Base-by-base conservation (phyloP, 805 yeast species). In the Yarrowia divulgata region DNA sequence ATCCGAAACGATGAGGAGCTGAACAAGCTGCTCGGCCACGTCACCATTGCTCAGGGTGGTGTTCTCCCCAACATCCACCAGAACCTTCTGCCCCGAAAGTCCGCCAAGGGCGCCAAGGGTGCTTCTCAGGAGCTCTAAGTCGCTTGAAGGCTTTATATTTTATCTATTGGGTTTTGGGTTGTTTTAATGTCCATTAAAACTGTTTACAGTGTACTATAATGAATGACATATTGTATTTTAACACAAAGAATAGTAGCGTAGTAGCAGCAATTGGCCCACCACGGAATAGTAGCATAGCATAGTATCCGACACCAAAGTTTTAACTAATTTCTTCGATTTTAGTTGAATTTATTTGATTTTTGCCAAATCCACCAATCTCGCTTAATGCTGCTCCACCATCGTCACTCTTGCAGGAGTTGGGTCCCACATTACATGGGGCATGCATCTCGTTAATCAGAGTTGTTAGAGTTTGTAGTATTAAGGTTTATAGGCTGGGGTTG, bases 1-100 rank as follows among this genome's bases (percentile, higher is more conserved):
- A 93, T 93, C 87, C 91, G 98, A 88, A 94, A 93, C 81, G 98
- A 94, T 87, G 98, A 94, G 85, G 98, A 94, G 84, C 88, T 94
- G 83, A 93, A 94, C 91, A 93, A 91, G 83, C 87, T 93, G 77
- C 86, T 94, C 74, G 88, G 89, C 73, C 92, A 92, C 81, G 99
- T 94, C 74, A 93, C 97, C 74, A 94, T 93, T 78, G 97, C 98
- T 75, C 97, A 93, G 84, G 98, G 98, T 89, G 98, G 98, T 91
- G 98, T 94, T 77, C 87, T 93, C 83, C 98, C 98, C 85, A 91
- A 92, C 89, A 91, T 93, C 80, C 97, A 91, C 85, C 92, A 89
- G 84, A 89, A 89, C 85, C 89, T 93, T 82, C 88, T 93, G 78
- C 93, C 94, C 81, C 86, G 89, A 85, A 79, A 79, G 77, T 72